Evolutionary conservation across 176 grass and related monocot species (phyloP).

Genomic region (Chrysopogon serrulatus): DNA sequence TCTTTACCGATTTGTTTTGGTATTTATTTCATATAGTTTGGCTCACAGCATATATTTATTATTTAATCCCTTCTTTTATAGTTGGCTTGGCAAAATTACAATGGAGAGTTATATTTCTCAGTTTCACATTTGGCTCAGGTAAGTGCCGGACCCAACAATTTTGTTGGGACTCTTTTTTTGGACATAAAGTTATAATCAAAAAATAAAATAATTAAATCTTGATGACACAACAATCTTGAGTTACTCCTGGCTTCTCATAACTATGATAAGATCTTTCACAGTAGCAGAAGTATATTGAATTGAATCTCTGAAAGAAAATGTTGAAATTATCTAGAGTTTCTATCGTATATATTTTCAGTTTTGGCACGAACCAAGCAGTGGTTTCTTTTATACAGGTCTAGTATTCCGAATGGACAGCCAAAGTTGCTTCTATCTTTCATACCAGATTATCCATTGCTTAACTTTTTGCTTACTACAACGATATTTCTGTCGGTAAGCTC

Average conservation of each 20-base stretch:
- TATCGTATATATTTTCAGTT: neutral
- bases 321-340: neutral
- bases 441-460: slow-evolving; percentile 82
- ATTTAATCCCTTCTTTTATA: slow-evolving; percentile 20
- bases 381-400: slow-evolving; percentile 53
- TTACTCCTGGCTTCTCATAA: neutral
- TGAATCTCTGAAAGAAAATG: neutral
- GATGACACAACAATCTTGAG: neutral
- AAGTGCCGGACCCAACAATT: neutral
- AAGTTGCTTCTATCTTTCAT: slow-evolving; percentile 74
- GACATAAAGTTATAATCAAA: no score
- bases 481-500: slow-evolving; percentile 69
- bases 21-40: neutral
- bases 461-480: slow-evolving; percentile 88
- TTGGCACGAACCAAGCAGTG: neutral
- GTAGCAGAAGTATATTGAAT: neutral
- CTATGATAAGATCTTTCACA: neutral
- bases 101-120: slow-evolving; percentile 95
- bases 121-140: slow-evolving; percentile 97
- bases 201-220: neutral
- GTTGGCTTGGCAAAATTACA: slow-evolving; percentile 94
- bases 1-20: neutral
- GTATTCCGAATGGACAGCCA: slow-evolving; percentile 80
- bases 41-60: neutral
- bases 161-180: neutral